phyloP scores from a whole-genome alignment of 2,329 filamentous ascomycete species.

The Cladophialophora chaetospira region DNA sequence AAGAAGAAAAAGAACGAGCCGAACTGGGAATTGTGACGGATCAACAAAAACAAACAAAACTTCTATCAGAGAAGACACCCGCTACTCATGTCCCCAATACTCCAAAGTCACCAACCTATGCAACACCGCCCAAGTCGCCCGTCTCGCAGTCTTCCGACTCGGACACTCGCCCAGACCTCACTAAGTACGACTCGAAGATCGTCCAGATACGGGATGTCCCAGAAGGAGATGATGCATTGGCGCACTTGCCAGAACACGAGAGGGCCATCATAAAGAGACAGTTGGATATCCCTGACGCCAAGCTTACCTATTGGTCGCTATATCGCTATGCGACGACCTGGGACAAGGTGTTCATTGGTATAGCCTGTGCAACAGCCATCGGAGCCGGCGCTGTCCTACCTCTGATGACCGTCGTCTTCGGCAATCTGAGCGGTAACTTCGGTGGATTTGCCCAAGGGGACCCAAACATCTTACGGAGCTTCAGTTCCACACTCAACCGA shows the following conservation, averaged over 20 bases:
- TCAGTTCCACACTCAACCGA: slow-evolving; percentile 60
- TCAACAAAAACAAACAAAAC: slow-evolving; percentile 25
- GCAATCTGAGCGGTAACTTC: slow-evolving; percentile 72
- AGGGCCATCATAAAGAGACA: slow-evolving; percentile 68
- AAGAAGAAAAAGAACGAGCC: slow-evolving; percentile 30
- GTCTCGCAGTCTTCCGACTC: slow-evolving; percentile 19
- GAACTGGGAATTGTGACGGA: slow-evolving; percentile 24
- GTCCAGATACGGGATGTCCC: slow-evolving; percentile 36
- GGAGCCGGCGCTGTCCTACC: slow-evolving; percentile 74
- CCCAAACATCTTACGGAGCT: slow-evolving; percentile 49
- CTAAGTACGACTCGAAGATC: slow-evolving; percentile 34
- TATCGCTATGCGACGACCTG: slow-evolving; percentile 70
- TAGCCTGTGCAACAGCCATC: slow-evolving; percentile 67
- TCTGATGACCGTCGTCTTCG: slow-evolving; percentile 78
- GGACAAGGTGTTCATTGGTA: slow-evolving; percentile 64
- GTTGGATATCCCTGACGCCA: slow-evolving; percentile 64
- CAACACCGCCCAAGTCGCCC: slow-evolving; percentile 18
- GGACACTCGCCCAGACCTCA: slow-evolving; percentile 25
- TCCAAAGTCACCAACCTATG: slow-evolving; percentile 13
- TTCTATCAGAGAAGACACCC: slow-evolving; percentile 16
- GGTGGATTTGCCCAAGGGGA: slow-evolving; percentile 60
- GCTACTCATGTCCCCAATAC: slow-evolving; percentile 15
- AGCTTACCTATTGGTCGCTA: slow-evolving; percentile 65
- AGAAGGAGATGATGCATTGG: slow-evolving; percentile 56
- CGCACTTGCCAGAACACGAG: slow-evolving; percentile 66